Evolutionary conservation across 352 stramenopile genomes (phyloP).

Genomic region (Phytopythium boreale): DNA sequence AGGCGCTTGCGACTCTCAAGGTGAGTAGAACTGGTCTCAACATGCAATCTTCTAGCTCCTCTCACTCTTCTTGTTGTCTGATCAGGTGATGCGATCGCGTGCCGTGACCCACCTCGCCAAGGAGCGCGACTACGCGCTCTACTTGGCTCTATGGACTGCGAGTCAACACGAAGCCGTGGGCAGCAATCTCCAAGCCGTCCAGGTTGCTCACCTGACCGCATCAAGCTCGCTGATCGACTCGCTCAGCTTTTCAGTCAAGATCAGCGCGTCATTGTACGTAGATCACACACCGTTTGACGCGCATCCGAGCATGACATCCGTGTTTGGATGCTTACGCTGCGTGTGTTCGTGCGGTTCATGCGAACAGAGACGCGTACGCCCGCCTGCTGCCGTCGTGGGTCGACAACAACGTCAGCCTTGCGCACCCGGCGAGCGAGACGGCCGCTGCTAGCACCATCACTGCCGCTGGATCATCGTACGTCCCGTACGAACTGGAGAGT

Average conservation of each 20-base stretch:
- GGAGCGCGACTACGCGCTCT: slow-evolving; percentile 68
- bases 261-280: neutral
- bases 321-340: neutral
- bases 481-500: slow-evolving; percentile 69
- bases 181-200: neutral
- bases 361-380: slow-evolving; percentile 27
- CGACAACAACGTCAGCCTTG: slow-evolving; percentile 32
- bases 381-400: slow-evolving; percentile 39
- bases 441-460: slow-evolving; percentile 3
- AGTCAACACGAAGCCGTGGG: slow-evolving; percentile 1
- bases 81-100: slow-evolving; percentile 64
- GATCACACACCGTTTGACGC: neutral
- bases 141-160: slow-evolving; percentile 44
- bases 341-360: neutral
- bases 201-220: neutral
- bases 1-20: slow-evolving; percentile 60
- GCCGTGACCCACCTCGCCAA: slow-evolving; percentile 52
- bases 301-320: neutral
- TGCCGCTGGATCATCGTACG: slow-evolving; percentile 25
- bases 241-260: neutral
- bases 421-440: neutral
- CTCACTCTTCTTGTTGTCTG: neutral
- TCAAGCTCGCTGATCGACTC: neutral
- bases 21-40: slow-evolving; percentile 14
- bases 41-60: neutral